phyloP scores from a whole-genome alignment of 2,329 filamentous ascomycete species.

The Thielaviopsis musarum region DNA sequence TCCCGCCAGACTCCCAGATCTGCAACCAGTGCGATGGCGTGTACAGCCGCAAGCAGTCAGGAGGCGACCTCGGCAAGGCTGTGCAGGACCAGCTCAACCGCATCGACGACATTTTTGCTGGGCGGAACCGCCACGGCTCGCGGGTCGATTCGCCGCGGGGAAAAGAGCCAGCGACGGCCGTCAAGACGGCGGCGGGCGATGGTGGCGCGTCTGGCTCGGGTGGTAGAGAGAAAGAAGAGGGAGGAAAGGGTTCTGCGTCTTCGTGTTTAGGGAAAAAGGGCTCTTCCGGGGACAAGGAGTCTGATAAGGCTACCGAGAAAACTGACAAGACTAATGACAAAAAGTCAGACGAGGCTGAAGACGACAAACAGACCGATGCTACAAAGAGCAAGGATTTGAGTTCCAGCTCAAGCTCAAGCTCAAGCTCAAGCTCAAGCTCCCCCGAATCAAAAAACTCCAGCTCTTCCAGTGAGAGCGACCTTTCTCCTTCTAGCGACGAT shows the following conservation, averaged over 20 bases:
- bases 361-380: background rate
- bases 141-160: background rate
- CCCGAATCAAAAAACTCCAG: background rate
- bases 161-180: background rate
- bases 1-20: background rate
- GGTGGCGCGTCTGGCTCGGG: background rate
- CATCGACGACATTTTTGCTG: background rate
- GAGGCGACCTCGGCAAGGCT: background rate
- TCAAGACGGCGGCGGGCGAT: background rate
- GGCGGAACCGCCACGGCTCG: background rate
- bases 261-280: background rate
- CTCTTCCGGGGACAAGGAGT: background rate
- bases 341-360: background rate
- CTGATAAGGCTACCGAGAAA: background rate
- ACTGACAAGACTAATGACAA: background rate
- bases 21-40: background rate
- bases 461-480: background rate
- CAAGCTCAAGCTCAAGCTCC: background rate
- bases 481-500: background rate
- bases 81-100: background rate
- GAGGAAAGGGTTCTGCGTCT: background rate
- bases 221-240: background rate
- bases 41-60: background rate
- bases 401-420: background rate
- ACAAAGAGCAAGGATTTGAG: background rate